phyloP scores from a whole-genome alignment of 1,139 yeast genomes.

The Pneumocystis oryctolagi region DNA sequence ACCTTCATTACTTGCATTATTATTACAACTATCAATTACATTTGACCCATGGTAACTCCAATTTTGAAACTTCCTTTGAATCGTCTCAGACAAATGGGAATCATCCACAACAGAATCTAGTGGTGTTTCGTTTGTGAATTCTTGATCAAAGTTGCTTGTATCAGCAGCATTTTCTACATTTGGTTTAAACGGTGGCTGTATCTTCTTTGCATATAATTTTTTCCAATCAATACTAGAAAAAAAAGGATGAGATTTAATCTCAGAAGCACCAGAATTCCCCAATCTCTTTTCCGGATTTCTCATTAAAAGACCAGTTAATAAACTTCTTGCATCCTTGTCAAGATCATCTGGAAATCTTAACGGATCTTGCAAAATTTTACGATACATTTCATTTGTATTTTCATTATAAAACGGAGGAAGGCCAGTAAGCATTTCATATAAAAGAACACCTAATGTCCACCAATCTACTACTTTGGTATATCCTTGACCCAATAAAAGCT shows the following conservation, averaged over 20 bases:
- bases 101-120: slow-evolving; percentile 93
- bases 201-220: slow-evolving; percentile 68
- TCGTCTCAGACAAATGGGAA: slow-evolving; percentile 57
- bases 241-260: slow-evolving; percentile 72
- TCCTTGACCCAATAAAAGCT: slow-evolving; percentile 76
- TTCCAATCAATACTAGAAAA: slow-evolving; percentile 88
- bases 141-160: slow-evolving; percentile 84
- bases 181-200: slow-evolving; percentile 92
- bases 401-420: slow-evolving; percentile 94
- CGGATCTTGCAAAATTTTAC: slow-evolving; percentile 79
- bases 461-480: slow-evolving; percentile 93
- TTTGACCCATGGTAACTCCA: slow-evolving; percentile 72
- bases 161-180: slow-evolving; percentile 75
- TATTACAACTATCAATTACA: neutral
- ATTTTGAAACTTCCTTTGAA: slow-evolving; percentile 94
- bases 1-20: slow-evolving; percentile 7
- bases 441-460: slow-evolving; percentile 93
- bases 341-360: slow-evolving; percentile 76
- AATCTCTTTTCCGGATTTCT: slow-evolving; percentile 75
- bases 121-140: slow-evolving; percentile 84
- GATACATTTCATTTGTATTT: slow-evolving; percentile 86
- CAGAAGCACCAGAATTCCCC: slow-evolving; percentile 67
- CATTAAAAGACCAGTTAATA: slow-evolving; percentile 58
- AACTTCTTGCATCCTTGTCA: slow-evolving; percentile 77
- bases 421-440: slow-evolving; percentile 94